Base-by-base conservation (phyloP, 2,329 filamentous ascomycete species). In the Aphanocladium album region DNA sequence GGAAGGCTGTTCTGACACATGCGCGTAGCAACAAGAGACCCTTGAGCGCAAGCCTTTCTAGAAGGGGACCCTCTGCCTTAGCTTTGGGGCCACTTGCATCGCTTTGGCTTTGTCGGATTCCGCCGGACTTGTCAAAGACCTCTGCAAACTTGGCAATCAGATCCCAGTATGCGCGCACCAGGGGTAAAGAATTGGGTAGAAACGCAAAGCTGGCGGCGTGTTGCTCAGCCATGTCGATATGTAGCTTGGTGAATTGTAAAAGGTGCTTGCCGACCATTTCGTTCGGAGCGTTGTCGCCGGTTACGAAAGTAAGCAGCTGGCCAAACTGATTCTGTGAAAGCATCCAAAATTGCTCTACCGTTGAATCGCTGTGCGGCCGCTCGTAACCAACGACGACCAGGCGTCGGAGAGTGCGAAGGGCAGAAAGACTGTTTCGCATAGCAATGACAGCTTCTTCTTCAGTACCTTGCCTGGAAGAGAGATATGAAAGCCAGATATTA, bases 231-330 rank as follows among this genome's bases (percentile, higher is more conserved):
- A 98, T 93, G 60, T 91, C 88, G 43, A 96, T 81, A 71, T 98
- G 95, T 3, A 99, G 79, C 74, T 98, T 99, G 3, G 93, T 88
- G 54, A 98, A 88, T 70, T 98, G 93, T 46, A 97, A 76, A 2
- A 96, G 79, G 70, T 97, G 93, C 70, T 92, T 96, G 65, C 90
- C 89, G n/a, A 96, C 77, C 25, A 89, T 70, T 39, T 82, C 83
- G 62, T 84, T 83, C 1, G 87, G 74, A 2, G 83, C 72, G 6
- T 77, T 75, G n/a, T 80, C 80, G 54, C 85, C 80, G 65, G 81
- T 80, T 56, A 88, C 79, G 62, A 89, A 83, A 25, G 77, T 77
- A 39, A 96, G 82, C 63, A 96, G 88, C 45, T 88, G 82, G n/a
- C 86, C 87, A 64, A 96, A 89, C 64, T 96, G 90, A 9, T 82